phyloP scores from a whole-genome alignment of 1,139 yeast species.

The Starmera stellimalicola region DNA sequence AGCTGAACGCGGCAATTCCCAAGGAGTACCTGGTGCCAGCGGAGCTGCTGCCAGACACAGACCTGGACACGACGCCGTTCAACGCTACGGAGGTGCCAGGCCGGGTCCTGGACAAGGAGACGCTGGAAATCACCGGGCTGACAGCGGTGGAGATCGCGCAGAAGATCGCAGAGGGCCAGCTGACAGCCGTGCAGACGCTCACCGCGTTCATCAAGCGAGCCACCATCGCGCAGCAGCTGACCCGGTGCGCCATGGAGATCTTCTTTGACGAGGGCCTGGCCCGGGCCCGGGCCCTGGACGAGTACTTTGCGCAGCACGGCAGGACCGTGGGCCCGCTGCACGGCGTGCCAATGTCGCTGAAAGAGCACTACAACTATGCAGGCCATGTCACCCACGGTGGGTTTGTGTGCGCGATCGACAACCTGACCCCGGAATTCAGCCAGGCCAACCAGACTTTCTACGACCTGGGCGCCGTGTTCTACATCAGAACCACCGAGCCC shows the following conservation, averaged over 20 bases:
- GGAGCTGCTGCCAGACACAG: slow-evolving; percentile 3
- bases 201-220: slow-evolving; percentile 28
- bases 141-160: slow-evolving; percentile 25
- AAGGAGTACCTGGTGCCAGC: slow-evolving; percentile 2
- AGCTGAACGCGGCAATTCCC: slow-evolving; percentile 15
- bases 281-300: slow-evolving; percentile 43
- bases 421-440: slow-evolving; percentile 31
- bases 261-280: slow-evolving; percentile 43
- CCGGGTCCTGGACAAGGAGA: slow-evolving; percentile 22
- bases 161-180: slow-evolving; percentile 23
- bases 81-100: background rate
- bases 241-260: slow-evolving; percentile 47
- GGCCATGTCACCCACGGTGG: slow-evolving; percentile 51
- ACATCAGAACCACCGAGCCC: slow-evolving; percentile 40
- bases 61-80: background rate
- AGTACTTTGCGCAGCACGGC: slow-evolving; percentile 38
- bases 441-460: slow-evolving; percentile 41
- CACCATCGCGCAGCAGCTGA: slow-evolving; percentile 34
- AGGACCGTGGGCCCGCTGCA: slow-evolving; percentile 62
- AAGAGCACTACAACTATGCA: slow-evolving; percentile 54
- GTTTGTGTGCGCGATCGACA: slow-evolving; percentile 43
- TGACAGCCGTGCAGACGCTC: slow-evolving; percentile 19
- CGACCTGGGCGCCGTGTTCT: slow-evolving; percentile 55
- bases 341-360: slow-evolving; percentile 62
- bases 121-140: slow-evolving; percentile 23